A percentile compares a stretch with the other conserved stretches of the same genome.
Evolutionary conservation across 768 basidiomycete species (phyloP).

Genomic region (Lepiota brunneoincarnata): DNA sequence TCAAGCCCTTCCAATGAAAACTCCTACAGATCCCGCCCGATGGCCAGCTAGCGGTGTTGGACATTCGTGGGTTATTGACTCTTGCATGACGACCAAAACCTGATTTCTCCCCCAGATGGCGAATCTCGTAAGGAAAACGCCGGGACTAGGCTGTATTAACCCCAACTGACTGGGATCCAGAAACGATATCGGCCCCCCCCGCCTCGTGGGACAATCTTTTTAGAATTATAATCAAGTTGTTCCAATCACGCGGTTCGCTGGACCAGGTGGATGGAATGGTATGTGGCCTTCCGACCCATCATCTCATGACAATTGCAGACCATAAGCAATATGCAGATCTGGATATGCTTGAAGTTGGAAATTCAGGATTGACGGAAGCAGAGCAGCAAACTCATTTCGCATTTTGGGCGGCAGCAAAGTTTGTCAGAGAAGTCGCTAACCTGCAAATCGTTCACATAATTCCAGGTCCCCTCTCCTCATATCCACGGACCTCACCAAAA

Average conservation of each 20-base stretch:
- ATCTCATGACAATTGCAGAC: no score
- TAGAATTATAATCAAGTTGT: conserved; percentile 50
- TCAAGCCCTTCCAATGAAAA: not conserved
- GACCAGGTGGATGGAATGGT: conserved; percentile 43
- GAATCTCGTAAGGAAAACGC: conserved; percentile 36
- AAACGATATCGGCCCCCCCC: conserved; percentile 46
- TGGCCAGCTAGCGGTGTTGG: conserved; percentile 44
- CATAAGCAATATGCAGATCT: conserved; percentile 30
- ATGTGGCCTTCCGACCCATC: not conserved
- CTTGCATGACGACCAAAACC: not conserved
- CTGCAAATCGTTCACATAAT: not conserved
- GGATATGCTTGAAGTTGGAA: conserved; percentile 54
- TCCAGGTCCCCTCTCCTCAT: conserved; percentile 40
- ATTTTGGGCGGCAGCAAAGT: conserved; percentile 54
- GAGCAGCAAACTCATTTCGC: conserved; percentile 49
- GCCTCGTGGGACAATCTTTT: conserved; percentile 45
- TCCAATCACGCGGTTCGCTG: conserved; percentile 47
- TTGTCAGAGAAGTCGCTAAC: not conserved
- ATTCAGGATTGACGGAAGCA: conserved; percentile 35
- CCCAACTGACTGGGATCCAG: conserved; percentile 19
- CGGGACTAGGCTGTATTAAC: not conserved
- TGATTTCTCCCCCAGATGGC: conserved; percentile 27
- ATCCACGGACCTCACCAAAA: conserved; percentile 38
- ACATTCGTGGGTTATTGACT: conserved; percentile 34
- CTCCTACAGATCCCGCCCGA: conserved; percentile 41